Evolutionary conservation across 116 monocot genomes (phyloP).

Genomic region (Dioscorea cayenensis): DNA sequence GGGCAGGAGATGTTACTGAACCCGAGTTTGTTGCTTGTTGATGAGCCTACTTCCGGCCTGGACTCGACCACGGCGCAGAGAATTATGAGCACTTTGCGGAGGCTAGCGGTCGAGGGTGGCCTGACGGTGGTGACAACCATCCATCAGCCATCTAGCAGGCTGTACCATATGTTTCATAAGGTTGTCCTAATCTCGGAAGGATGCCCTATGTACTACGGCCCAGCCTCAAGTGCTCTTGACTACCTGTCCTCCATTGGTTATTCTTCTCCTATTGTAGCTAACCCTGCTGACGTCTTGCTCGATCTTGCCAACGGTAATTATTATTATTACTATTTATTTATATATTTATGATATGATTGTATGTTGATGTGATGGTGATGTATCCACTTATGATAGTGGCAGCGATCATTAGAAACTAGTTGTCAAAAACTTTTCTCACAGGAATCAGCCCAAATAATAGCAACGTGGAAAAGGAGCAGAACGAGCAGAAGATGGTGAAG

Average conservation of each 20-base stretch:
- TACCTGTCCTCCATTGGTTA: constrained; percentile 32
- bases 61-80: constrained; percentile 27
- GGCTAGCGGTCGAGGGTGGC: constrained; percentile 8
- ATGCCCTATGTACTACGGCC: constrained; percentile 33
- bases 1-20: constrained; percentile 47
- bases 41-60: constrained; percentile 41
- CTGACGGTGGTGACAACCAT: constrained; percentile 36
- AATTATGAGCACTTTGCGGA: constrained; percentile 17
- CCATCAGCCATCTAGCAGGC: constrained; percentile 43
- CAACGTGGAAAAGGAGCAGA: too few species aligned
- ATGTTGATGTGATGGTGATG: too few species aligned
- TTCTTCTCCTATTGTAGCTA: constrained; percentile 21
- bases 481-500: too few species aligned
- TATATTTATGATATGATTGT: too few species aligned
- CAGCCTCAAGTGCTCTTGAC: constrained; percentile 17
- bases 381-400: too few species aligned
- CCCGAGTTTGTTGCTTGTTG: constrained; percentile 42
- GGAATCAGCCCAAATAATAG: too few species aligned
- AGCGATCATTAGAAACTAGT: too few species aligned
- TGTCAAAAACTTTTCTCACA: too few species aligned
- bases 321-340: too few species aligned
- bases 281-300: constrained; percentile 36
- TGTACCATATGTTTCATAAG: constrained; percentile 50
- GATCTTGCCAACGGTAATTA: constrained; percentile 42
- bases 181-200: constrained; percentile 37